Conservation (phyloP, 106 monocot species). For the Allium cepa region DNA sequence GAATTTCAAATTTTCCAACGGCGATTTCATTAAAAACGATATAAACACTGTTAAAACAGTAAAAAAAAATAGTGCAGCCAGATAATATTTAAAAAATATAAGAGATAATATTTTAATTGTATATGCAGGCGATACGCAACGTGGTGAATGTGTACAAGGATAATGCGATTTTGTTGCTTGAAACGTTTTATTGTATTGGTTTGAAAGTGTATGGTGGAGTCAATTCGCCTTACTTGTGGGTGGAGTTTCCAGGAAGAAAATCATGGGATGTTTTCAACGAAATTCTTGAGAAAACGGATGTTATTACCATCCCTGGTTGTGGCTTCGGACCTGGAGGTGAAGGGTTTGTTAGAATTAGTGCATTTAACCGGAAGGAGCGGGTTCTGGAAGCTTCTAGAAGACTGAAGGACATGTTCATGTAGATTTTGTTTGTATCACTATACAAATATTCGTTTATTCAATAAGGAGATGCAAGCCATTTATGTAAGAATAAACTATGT, state of each 20-base stretch:
- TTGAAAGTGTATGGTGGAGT: constrained; percentile 51
- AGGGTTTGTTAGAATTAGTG: constrained; percentile 64
- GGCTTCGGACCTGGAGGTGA: constrained; percentile 86
- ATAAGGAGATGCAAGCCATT: too few relatives aligned
- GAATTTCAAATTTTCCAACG: too few relatives aligned
- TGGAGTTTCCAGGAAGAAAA: constrained; percentile 51
- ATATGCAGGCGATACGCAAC: constrained; percentile 27
- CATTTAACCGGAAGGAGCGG: constrained; percentile 30
- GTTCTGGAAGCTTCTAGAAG: constrained; percentile 47
- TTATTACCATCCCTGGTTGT: constrained; percentile 66
- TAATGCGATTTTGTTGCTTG: constrained; percentile 40
- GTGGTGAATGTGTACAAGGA: constrained; percentile 48
- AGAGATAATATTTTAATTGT: too few relatives aligned
- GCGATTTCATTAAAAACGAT: too few relatives aligned
- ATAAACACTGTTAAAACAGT: too few relatives aligned
- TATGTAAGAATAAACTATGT: too few relatives aligned
- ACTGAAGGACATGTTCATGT: constrained; percentile 25
- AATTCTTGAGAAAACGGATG: constrained; percentile 66
- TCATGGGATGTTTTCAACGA: constrained; percentile 81
- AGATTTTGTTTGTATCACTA: background rate
- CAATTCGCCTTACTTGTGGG: constrained; percentile 85
- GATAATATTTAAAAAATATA: too few relatives aligned
- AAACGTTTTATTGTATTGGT: constrained; percentile 46
- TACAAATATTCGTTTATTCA: too few relatives aligned
- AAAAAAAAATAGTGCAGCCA: too few relatives aligned